Percentiles rank a stretch among this genome's conserved stretches.
phyloP scores from a whole-genome alignment of 2,329 filamentous ascomycete species.

The Aureobasidium vineae region DNA sequence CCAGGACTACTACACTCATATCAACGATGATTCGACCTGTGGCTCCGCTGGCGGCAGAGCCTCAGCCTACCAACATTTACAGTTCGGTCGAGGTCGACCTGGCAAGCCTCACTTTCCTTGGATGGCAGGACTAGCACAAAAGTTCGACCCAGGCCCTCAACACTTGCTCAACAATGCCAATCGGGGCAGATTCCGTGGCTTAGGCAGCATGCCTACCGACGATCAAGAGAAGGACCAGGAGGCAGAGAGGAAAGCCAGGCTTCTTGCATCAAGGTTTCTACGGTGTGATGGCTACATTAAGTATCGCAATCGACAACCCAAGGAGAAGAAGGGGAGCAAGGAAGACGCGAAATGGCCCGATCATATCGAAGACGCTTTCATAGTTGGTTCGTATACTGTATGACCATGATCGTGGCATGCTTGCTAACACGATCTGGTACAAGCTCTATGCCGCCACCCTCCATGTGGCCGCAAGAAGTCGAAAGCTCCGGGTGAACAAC shows the following conservation, averaged over 20 bases:
- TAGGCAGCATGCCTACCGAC: constrained; percentile 1
- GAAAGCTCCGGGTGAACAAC: constrained; percentile 27
- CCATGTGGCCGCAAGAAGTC: constrained; percentile 58
- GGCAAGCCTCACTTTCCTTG: not conserved
- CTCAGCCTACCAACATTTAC: not conserved
- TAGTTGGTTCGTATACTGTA: constrained; percentile 42
- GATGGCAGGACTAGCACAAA: constrained; percentile 13
- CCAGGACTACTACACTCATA: not conserved
- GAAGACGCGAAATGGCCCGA: constrained; percentile 49
- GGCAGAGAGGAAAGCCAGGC: constrained; percentile 30
- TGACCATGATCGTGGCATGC: constrained; percentile 17
- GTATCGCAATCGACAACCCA: constrained; percentile 46
- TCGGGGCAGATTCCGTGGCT: not conserved
- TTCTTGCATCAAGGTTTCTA: constrained; percentile 35
- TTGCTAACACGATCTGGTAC: constrained; percentile 10
- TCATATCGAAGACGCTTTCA: constrained; percentile 50
- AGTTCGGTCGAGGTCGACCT: not conserved
- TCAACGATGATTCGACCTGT: constrained; percentile 19
- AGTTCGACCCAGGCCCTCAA: not conserved
- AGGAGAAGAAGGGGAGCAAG: constrained; percentile 33
- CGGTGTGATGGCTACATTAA: constrained; percentile 46
- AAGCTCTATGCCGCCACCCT: constrained; percentile 53
- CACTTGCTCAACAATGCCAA: constrained; percentile 4
- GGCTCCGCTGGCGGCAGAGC: not conserved
- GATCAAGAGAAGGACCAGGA: constrained; percentile 27